phyloP scores from a whole-genome alignment of 2,329 filamentous ascomycete species.

The Colletotrichum sp. region DNA sequence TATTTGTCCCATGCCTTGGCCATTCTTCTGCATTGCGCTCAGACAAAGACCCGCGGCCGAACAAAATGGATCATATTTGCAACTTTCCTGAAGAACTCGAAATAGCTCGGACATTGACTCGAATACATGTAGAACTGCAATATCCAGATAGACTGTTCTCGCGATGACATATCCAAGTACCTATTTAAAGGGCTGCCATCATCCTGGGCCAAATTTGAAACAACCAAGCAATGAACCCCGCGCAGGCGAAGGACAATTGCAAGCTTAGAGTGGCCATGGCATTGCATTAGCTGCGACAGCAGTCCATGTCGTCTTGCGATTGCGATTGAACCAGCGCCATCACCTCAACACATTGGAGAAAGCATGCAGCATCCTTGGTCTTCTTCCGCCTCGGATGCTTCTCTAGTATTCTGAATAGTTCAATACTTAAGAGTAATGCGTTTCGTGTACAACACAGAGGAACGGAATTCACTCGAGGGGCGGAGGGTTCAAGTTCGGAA shows the following conservation, averaged over 20 bases:
- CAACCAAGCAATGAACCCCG: neutral
- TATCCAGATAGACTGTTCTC: neutral
- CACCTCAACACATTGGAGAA: neutral
- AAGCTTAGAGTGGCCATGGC: neutral
- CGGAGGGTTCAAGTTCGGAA: neutral
- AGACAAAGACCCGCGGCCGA: neutral
- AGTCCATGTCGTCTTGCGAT: neutral
- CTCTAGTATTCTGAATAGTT: neutral
- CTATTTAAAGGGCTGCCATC: neutral
- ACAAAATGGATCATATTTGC: no score
- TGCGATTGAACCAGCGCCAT: neutral
- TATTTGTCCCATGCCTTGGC: accelerated
- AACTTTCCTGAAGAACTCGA: neutral
- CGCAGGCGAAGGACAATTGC: neutral
- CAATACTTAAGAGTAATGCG: neutral
- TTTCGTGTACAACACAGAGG: accelerated
- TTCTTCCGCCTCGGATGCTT: neutral
- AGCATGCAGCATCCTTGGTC: neutral
- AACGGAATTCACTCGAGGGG: accelerated
- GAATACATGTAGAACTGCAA: neutral
- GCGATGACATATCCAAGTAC: neutral
- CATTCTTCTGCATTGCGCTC: neutral
- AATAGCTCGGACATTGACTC: neutral
- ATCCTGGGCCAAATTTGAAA: accelerated
- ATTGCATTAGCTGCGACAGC: neutral